Percentiles rank a stretch among this genome's conserved stretches.
phyloP scores from a whole-genome alignment of 768 basidiomycete species.

The Tylopilus subfusipes region DNA sequence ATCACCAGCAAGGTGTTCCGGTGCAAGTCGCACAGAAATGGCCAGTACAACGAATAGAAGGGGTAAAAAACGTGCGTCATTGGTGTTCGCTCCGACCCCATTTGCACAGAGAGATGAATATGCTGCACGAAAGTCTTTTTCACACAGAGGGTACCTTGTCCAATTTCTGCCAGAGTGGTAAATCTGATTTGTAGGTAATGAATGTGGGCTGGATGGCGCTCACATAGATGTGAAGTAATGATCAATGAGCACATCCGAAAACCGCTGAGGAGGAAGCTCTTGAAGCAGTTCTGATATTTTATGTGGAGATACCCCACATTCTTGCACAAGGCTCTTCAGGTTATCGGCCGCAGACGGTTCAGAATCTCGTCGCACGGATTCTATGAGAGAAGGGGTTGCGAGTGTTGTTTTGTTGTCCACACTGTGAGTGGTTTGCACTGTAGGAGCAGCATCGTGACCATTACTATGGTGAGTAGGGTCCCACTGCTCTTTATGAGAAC shows the following conservation, averaged over 20 bases:
- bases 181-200: not conserved
- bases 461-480: slow-evolving; percentile 17
- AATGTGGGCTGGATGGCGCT: slow-evolving; percentile 22
- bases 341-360: slow-evolving; percentile 70
- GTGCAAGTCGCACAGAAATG: slow-evolving; percentile 79
- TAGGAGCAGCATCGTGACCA: slow-evolving; percentile 8
- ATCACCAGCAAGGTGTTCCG: slow-evolving; percentile 81
- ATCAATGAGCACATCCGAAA: slow-evolving; percentile 76
- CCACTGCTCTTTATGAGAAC: slow-evolving; percentile 31
- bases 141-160: slow-evolving; percentile 90
- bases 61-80: slow-evolving; percentile 81
- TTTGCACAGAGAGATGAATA: slow-evolving; percentile 65
- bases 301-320: slow-evolving; percentile 89
- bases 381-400: slow-evolving; percentile 35
- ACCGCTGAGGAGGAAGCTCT: slow-evolving; percentile 76
- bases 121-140: slow-evolving; percentile 71
- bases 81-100: slow-evolving; percentile 60
- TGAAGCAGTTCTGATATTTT: slow-evolving; percentile 87
- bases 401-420: slow-evolving; percentile 28
- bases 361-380: slow-evolving; percentile 40
- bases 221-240: slow-evolving; percentile 77
- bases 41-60: slow-evolving; percentile 92
- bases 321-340: slow-evolving; percentile 79
- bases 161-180: slow-evolving; percentile 60
- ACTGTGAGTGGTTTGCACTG: slow-evolving; percentile 21